phyloP scores from a whole-genome alignment of 352 stramenopile genomes.

The Phytophthora podocarpi region DNA sequence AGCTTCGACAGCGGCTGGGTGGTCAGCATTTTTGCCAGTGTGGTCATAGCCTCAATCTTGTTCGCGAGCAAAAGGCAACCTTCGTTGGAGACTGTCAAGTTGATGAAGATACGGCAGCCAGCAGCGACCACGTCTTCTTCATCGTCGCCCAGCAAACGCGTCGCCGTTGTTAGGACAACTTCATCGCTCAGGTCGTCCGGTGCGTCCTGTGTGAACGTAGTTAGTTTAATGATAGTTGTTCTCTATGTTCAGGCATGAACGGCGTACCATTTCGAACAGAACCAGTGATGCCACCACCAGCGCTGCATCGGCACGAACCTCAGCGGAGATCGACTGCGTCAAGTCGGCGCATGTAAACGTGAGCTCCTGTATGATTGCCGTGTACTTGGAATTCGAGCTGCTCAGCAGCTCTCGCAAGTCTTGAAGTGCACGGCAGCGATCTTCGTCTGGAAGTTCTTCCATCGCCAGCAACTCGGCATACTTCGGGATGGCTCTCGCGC shows the following conservation, averaged over 20 bases:
- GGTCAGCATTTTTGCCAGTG: conserved; percentile 54
- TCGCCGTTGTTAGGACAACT: conserved; percentile 55
- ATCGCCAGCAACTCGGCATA: conserved; percentile 62
- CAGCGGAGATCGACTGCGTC: conserved; percentile 39
- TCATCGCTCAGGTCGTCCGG: conserved; percentile 55
- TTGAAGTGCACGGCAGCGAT: conserved; percentile 49
- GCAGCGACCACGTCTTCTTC: conserved; percentile 55
- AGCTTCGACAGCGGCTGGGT: conserved; percentile 46
- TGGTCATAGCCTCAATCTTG: conserved; percentile 44
- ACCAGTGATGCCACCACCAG: conserved; percentile 59
- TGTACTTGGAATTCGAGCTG: conserved; percentile 64
- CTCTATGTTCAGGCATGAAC: background rate
- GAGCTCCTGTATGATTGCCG: conserved; percentile 51
- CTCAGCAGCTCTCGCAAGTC: conserved; percentile 62
- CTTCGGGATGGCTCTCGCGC: conserved; percentile 52
- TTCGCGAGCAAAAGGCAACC: conserved; percentile 48
- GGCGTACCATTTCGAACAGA: conserved; percentile 53
- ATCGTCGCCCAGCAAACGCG: conserved; percentile 42
- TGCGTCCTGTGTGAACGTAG: conserved; percentile 23
- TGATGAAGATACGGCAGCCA: conserved; percentile 56
- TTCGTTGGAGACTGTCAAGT: conserved; percentile 66
- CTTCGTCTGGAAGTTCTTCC: conserved; percentile 61
- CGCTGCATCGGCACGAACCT: conserved; percentile 53
- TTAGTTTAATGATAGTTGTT: background rate
- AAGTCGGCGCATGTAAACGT: conserved; percentile 62